Evolutionary conservation across 2,329 filamentous ascomycete species (phyloP).

Genomic region (Alternaria dauci): DNA sequence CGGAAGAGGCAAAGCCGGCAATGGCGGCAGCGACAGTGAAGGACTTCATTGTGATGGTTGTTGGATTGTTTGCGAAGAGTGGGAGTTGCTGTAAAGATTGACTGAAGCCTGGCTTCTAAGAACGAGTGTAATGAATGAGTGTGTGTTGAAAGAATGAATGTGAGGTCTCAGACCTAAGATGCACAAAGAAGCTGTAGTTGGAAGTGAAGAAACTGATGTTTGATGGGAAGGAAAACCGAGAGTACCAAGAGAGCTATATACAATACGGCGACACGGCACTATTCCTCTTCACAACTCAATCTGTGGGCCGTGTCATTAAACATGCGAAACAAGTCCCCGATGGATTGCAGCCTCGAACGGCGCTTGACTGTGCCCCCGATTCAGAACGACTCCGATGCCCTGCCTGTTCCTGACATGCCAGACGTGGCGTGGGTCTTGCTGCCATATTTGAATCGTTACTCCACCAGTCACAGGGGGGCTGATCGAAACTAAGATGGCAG

Average conservation of each 20-base stretch:
- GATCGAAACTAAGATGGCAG: slow-evolving; percentile 22
- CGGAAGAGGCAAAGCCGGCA: slow-evolving; percentile 56
- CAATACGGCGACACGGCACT: slow-evolving; percentile 10
- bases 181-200: slow-evolving; percentile 37
- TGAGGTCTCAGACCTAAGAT: slow-evolving; percentile 49
- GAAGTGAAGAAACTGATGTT: slow-evolving; percentile 36
- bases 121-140: slow-evolving; percentile 42
- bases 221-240: slow-evolving; percentile 13
- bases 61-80: slow-evolving; percentile 20
- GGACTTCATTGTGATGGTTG: slow-evolving; percentile 53
- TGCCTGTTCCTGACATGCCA: slow-evolving; percentile 24
- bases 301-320: slow-evolving; percentile 50
- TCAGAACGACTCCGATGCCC: slow-evolving; percentile 23
- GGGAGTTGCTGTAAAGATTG: slow-evolving; percentile 31
- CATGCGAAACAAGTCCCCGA: slow-evolving; percentile 42
- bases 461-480: slow-evolving; percentile 36
- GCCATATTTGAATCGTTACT: slow-evolving; percentile 34
- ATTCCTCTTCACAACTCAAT: slow-evolving; percentile 20
- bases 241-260: slow-evolving; percentile 32
- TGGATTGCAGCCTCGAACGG: slow-evolving; percentile 30
- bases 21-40: slow-evolving; percentile 53
- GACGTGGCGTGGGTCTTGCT: slow-evolving; percentile 29
- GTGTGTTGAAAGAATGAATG: slow-evolving; percentile 47
- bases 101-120: slow-evolving; percentile 45
- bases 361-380: slow-evolving; percentile 28